Evolutionary conservation across 768 basidiomycete genomes (phyloP), one percentile per base, ranked within the genome.

Genomic region (Hydnum rufescens): DNA sequence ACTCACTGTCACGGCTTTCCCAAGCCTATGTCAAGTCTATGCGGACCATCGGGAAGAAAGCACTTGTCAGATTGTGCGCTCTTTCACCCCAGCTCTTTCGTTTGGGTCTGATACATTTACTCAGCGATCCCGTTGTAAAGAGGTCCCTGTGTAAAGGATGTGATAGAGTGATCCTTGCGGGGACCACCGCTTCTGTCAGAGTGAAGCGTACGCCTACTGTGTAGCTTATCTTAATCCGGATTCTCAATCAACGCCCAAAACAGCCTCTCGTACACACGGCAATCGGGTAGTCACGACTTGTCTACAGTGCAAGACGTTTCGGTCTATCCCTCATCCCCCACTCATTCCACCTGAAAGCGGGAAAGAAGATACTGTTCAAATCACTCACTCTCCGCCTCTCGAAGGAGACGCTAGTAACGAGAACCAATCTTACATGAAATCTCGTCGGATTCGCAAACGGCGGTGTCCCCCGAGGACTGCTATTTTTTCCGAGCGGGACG

Each of bases 111-210:
- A 29, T 26, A 4, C 46, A 2, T 42, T 13, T 2, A 23, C 5
- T 25, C 57, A 88, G 87, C 58, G 87, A 90, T 61, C 86, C 87
- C 0, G 67, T 73, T 0, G 71, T 90, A n/a, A 92, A 90, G 62
- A 78, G 87, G 6, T 75, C 78, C 1, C 59, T 88, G 4, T 92
- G 87, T 65, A 76, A 74, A 61, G 68, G 69, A 1, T 92, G 87
- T 60, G 69, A 74, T 53, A 62, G 68, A 0, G 69, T 79, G 4
- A 68, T 89, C 3, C 58, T 87, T 1, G 79, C 84, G 0, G 87
- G 87, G 8, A 57, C 73, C 1, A 78, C 81, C 1, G 74, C 75
- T 0, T 70, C 68, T 1, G 72, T 84, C 23, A 76, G 85, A 2
- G 64, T 82, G 4, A 76, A 76, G 65, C 64, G 87, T 82, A 53